A percentile compares a stretch with the other conserved stretches of the same genome.
Evolutionary conservation across 768 basidiomycete genomes (phyloP).

Genomic region (Rhodotorula toruloides): DNA sequence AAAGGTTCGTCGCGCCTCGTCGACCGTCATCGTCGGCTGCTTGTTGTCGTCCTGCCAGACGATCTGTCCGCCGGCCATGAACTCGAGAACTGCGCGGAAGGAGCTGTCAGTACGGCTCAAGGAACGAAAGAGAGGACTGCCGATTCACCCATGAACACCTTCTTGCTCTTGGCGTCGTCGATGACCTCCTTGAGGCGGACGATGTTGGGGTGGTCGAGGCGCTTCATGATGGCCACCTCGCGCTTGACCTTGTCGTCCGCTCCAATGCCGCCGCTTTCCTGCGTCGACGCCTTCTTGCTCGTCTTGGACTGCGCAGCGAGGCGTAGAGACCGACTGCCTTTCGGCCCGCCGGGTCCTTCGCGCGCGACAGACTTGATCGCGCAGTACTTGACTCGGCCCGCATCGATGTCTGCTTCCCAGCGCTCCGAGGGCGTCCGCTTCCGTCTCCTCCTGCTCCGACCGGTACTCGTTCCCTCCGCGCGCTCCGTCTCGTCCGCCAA

Average conservation of each 20-base stretch:
- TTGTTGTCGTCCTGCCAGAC: slow-evolving; percentile 63
- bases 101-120: background rate
- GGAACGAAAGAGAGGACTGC: background rate
- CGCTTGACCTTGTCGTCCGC: slow-evolving; percentile 43
- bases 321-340: slow-evolving; percentile 19
- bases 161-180: slow-evolving; percentile 78
- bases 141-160: slow-evolving; percentile 85
- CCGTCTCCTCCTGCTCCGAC: background rate
- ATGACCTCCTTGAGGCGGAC: slow-evolving; percentile 80
- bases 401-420: slow-evolving; percentile 36
- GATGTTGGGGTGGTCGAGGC: slow-evolving; percentile 48
- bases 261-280: slow-evolving; percentile 32
- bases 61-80: slow-evolving; percentile 89
- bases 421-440: slow-evolving; percentile 19
- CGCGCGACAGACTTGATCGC: slow-evolving; percentile 51
- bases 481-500: slow-evolving; percentile 28
- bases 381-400: slow-evolving; percentile 38
- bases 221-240: slow-evolving; percentile 88
- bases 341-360: slow-evolving; percentile 31
- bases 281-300: slow-evolving; percentile 22
- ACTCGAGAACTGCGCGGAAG: slow-evolving; percentile 74
- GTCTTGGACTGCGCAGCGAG: slow-evolving; percentile 26
- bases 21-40: slow-evolving; percentile 71
- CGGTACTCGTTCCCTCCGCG: background rate
- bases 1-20: slow-evolving; percentile 78